phyloP scores from a whole-genome alignment of 768 basidiomycete genomes.

The Dictyophora rubrovolvata region DNA sequence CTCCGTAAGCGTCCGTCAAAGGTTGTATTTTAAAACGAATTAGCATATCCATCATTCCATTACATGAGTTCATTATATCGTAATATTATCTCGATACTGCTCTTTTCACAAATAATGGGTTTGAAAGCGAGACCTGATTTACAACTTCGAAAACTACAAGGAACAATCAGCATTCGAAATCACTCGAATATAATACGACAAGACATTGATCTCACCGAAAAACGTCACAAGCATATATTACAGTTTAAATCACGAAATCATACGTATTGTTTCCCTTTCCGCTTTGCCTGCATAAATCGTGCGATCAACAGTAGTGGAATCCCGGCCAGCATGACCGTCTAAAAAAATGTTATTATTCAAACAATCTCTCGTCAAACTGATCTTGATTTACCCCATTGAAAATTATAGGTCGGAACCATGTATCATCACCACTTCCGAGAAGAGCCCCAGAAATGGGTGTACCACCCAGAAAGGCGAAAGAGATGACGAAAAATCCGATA shows the following conservation, averaged over 20 bases:
- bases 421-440: conserved; percentile 37
- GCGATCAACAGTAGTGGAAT: not conserved
- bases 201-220: no score
- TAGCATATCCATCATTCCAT: no score
- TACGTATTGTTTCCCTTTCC: not conserved
- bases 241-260: not conserved
- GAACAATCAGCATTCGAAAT: no score
- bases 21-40: no score
- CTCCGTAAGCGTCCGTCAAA: no score
- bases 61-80: no score
- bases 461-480: conserved; percentile 22
- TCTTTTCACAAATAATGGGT: no score
- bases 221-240: not conserved
- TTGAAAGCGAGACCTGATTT: no score
- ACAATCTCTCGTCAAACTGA: not conserved
- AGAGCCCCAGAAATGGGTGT: conserved; percentile 51
- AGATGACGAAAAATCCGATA: not conserved
- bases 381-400: conserved; percentile 41
- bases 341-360: not conserved
- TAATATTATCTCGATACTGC: no score
- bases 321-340: conserved; percentile 3
- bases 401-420: conserved; percentile 50
- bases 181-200: no score
- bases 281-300: not conserved
- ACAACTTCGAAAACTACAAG: no score